These are phyloP conservation scores for Colletotrichum sp. DNA, from an alignment of 2,329 filamentous ascomycete genomes.

Conservation along the genomic window DNA sequence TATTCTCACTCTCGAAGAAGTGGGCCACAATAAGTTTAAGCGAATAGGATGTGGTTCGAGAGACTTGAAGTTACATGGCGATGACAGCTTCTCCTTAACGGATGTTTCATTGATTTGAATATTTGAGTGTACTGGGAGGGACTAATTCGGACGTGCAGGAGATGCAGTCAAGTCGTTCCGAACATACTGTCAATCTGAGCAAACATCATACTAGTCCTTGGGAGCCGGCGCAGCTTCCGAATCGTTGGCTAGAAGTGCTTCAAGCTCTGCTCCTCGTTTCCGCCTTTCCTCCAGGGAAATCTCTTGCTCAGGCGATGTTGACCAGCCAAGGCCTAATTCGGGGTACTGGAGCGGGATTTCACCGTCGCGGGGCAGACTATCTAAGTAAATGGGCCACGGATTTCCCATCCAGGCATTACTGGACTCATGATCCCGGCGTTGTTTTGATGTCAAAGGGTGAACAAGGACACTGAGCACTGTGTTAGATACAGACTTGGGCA, in stretches of 20 bases:
- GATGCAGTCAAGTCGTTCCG: too few species aligned
- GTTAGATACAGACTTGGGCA: neutral
- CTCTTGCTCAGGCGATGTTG: constrained; percentile 29
- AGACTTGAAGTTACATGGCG: neutral
- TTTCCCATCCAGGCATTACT: constrained; percentile 37
- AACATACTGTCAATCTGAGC: neutral
- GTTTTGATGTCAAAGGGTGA: constrained; percentile 33
- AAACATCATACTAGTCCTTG: constrained; percentile 9
- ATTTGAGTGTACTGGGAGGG: neutral
- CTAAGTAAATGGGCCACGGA: constrained; percentile 37
- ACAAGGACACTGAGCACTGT: constrained; percentile 28
- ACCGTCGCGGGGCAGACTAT: constrained; percentile 28
- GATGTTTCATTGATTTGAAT: too few species aligned
- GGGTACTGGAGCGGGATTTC: constrained; percentile 36
- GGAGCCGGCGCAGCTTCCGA: constrained; percentile 35
- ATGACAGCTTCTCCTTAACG: too few species aligned
- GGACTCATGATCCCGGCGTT: constrained; percentile 35
- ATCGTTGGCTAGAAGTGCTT: constrained; percentile 31
- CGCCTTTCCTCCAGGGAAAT: constrained; percentile 34
- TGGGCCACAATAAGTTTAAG: too few species aligned
- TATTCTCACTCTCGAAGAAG: too few species aligned
- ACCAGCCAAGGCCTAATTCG: constrained; percentile 34
- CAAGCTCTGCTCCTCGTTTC: constrained; percentile 30
- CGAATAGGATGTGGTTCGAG: neutral
- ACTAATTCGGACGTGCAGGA: too few species aligned